phyloP scores from a whole-genome alignment of 352 stramenopile species.

The Phytopythium oedochilum region DNA sequence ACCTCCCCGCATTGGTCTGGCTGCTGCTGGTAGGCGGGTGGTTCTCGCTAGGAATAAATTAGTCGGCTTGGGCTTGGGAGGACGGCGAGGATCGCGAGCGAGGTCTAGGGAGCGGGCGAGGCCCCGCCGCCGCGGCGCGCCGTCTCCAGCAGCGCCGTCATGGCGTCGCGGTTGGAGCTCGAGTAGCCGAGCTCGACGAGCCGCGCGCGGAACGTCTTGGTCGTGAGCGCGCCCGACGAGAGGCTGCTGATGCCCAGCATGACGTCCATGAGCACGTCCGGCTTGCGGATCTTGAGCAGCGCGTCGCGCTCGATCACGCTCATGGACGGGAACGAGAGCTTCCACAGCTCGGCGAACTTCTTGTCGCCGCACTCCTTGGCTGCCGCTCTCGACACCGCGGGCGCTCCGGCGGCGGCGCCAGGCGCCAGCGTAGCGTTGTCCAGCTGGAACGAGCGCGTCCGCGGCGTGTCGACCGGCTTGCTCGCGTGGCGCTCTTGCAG shows the following conservation, averaged over 20 bases:
- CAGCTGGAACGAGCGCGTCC: slow-evolving; percentile 49
- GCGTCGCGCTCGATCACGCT: slow-evolving; percentile 50
- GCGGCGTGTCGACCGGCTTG: slow-evolving; percentile 21
- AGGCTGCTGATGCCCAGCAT: slow-evolving; percentile 81
- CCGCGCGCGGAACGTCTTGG: slow-evolving; percentile 46
- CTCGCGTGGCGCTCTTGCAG: slow-evolving; percentile 23
- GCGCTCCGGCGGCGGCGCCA: too few species aligned
- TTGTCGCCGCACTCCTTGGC: slow-evolving; percentile 17
- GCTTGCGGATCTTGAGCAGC: slow-evolving; percentile 59
- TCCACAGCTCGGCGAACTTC: slow-evolving; percentile 76
- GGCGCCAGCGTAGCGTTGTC: slow-evolving; percentile 17
- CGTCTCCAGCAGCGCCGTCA: slow-evolving; percentile 55
- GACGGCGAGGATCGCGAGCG: too few species aligned
- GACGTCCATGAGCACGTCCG: slow-evolving; percentile 62
- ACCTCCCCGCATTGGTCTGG: too few species aligned
- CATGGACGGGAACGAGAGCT: slow-evolving; percentile 72
- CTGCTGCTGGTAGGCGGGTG: too few species aligned
- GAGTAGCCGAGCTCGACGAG: slow-evolving; percentile 61
- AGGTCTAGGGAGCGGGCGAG: too few species aligned
- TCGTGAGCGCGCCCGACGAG: slow-evolving; percentile 54
- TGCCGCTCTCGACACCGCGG: background rate
- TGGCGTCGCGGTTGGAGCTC: slow-evolving; percentile 44
- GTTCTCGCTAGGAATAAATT: background rate
- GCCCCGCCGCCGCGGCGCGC: slow-evolving; percentile 19
- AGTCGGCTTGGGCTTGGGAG: too few species aligned